Conservation (phyloP, 352 stramenopile genomes). For the Sclerospora graminicola region DNA sequence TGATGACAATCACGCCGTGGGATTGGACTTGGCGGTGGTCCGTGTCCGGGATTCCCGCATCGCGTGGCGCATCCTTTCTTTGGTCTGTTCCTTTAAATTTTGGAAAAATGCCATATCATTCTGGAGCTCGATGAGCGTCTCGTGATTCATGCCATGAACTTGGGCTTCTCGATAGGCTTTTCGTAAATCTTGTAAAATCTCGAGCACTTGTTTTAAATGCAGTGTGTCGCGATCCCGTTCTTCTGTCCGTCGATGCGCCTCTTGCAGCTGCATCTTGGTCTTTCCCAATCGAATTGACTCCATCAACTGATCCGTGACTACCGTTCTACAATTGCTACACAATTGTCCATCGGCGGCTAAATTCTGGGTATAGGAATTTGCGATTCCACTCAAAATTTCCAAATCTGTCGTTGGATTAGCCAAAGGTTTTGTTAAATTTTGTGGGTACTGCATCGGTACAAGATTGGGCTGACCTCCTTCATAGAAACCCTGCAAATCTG, state of each 20-base stretch:
- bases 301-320: constrained; percentile 67
- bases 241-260: constrained; percentile 38
- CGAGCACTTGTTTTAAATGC: constrained; percentile 53
- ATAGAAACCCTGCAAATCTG: constrained; percentile 56
- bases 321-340: constrained; percentile 46
- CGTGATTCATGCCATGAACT: constrained; percentile 36
- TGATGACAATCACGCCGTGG: constrained; percentile 13
- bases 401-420: constrained; percentile 45
- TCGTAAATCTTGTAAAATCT: constrained; percentile 36
- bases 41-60: constrained; percentile 37
- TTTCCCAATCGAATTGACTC: constrained; percentile 62
- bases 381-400: constrained; percentile 78
- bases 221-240: constrained; percentile 55
- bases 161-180: constrained; percentile 42
- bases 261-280: constrained; percentile 55
- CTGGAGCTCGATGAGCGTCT: constrained; percentile 45
- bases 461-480: constrained; percentile 29
- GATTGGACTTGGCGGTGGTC: constrained; percentile 15
- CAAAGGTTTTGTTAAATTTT: constrained; percentile 13
- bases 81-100: constrained; percentile 53
- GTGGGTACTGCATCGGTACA: constrained; percentile 54
- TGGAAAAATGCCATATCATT: constrained; percentile 71
- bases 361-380: constrained; percentile 71
- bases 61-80: constrained; percentile 52
- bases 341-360: constrained; percentile 33